Evolutionary conservation across 495 filamentous ascomycete genomes (phyloP), one percentile per base, ranked within the genome.

Genomic region (Oidiodendron maius): DNA sequence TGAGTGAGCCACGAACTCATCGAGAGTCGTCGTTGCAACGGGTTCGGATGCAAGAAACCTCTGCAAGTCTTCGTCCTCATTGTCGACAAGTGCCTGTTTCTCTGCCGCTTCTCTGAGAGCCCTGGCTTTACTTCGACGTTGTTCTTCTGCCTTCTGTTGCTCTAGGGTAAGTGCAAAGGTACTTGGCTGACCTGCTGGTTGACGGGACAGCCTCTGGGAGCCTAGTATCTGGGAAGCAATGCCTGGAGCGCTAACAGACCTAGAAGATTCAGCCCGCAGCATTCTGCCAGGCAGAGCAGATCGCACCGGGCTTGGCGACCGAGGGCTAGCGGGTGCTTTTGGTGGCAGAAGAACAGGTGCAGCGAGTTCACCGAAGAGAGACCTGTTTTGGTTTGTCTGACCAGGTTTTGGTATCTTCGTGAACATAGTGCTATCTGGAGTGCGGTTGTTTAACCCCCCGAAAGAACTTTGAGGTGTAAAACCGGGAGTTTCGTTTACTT

Each of bases 231-330:
- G 65, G 11, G 74, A 72, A 10, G 71, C 72, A 51, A 67, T 61
- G 8, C 70, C 68, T 15, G 81, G 78, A 20, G 80, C 75, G 58
- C 79, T 82, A 46, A 80, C 66, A 5, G 76, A 78, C 43, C 81
- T 71, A 12, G 69, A 56, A 5, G 64, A 61, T 23, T 84, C 80
- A 16, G 74, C 64, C 48, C 72, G 63, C 13, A 80, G 53, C 1
- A 70, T 52, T 48, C 68, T 72, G 43, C 68, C 63, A 16, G 68
- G 71, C 5, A 73, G 58, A 4, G 64, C 61, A 17, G 68, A 63
- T 15, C 88, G 82, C 2, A 88, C 68, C 0, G 89, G 88, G 54
- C 88, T 93, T 11, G 89, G 89, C 9, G 88, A 93, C 24, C 87
- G 78, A 34, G 85, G 84, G 45, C 79, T 81, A 62, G 74, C 39